Conservation (phyloP, 495 filamentous ascomycete genomes). For the Penicillium lividum region DNA sequence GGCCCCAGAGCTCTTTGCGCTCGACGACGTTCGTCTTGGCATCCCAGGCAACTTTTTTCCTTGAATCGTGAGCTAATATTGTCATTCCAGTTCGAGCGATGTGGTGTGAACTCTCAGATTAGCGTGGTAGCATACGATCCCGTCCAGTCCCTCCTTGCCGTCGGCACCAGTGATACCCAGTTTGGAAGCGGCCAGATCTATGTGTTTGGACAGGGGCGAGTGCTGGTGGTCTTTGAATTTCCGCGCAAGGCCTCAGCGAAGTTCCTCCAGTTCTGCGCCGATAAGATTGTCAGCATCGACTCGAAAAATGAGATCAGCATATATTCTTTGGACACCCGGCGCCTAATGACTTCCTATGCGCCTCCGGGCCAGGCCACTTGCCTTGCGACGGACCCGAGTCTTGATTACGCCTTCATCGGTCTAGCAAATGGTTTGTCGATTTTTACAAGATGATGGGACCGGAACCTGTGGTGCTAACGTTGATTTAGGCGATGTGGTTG, state of each 20-base stretch:
- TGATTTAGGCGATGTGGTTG: conserved; percentile 67
- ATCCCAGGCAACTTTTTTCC: conserved; percentile 31
- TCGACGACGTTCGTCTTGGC: conserved; percentile 69
- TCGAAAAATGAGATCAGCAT: conserved; percentile 78
- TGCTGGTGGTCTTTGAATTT: conserved; percentile 66
- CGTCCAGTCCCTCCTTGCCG: conserved; percentile 87
- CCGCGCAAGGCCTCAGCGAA: conserved; percentile 68
- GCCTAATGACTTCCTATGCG: conserved; percentile 61
- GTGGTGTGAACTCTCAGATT: conserved; percentile 86
- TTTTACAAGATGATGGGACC: too few relatives aligned
- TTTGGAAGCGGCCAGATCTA: conserved; percentile 82
- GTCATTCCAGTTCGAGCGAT: conserved; percentile 63
- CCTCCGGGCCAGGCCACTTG: conserved; percentile 71
- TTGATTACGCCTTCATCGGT: conserved; percentile 89
- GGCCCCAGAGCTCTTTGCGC: conserved; percentile 68
- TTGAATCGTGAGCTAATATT: conserved; percentile 21
- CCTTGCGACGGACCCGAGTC: conserved; percentile 75
- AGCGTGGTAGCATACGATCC: conserved; percentile 86
- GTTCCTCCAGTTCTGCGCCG: conserved; percentile 71
- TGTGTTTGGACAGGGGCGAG: conserved; percentile 82
- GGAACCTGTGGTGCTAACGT: background rate
- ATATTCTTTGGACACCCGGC: conserved; percentile 69
- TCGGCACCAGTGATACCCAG: conserved; percentile 81
- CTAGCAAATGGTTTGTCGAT: conserved; percentile 59
- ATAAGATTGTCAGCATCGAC: conserved; percentile 81